Conservation (phyloP, 75 land plant species). For the Chamaecyparis obtusa region DNA sequence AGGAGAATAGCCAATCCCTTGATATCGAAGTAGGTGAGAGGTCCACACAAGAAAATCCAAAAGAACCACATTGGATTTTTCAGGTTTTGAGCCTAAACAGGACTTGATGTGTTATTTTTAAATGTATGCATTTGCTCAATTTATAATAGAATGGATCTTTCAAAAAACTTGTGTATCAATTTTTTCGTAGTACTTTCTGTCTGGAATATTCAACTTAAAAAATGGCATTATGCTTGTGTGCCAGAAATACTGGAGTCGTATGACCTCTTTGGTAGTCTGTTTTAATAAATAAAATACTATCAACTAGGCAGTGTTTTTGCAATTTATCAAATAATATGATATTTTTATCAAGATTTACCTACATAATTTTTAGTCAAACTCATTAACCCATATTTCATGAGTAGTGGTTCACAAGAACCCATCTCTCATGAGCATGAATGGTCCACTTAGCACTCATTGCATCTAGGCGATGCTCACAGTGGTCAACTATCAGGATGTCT, state of each 20-base stretch:
- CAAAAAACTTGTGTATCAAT: not conserved
- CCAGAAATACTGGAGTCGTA: not conserved
- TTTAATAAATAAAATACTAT: not conserved
- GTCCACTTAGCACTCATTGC: no score
- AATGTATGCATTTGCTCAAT: not conserved
- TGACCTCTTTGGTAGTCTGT: not conserved
- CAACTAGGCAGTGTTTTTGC: no score
- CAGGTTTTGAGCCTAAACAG: conserved; percentile 19
- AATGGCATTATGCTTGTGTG: not conserved
- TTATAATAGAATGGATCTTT: conserved; percentile 3
- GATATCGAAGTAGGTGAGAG: conserved; percentile 13
- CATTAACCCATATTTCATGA: no score
- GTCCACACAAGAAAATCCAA: conserved; percentile 11
- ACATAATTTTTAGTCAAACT: no score
- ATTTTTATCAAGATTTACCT: no score
- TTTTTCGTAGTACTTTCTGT: not conserved
- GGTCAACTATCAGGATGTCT: no score
- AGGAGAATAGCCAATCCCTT: not conserved
- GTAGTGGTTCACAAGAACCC: no score
- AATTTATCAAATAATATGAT: no score
- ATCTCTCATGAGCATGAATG: no score
- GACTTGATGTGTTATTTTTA: conserved; percentile 4
- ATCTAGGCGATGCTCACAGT: no score
- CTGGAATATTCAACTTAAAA: not conserved
- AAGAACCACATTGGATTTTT: conserved; percentile 19